phyloP scores from a whole-genome alignment of 768 basidiomycete genomes.

The Scleroderma bovista region DNA sequence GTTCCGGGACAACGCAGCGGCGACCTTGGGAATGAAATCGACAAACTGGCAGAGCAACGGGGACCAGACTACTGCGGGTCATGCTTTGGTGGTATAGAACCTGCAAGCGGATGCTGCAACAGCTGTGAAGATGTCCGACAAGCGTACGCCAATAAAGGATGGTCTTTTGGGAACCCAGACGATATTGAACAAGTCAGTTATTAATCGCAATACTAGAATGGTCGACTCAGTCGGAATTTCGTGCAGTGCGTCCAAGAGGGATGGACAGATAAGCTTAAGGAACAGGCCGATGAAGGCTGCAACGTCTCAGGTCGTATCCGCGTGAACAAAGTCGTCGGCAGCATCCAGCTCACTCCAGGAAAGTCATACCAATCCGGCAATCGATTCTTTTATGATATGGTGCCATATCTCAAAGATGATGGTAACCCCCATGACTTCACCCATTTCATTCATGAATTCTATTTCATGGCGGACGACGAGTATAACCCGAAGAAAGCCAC shows the following conservation, averaged over 20 bases:
- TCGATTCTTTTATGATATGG: constrained; percentile 79
- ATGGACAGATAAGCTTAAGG: constrained; percentile 90
- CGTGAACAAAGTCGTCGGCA: constrained; percentile 96
- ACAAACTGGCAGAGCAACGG: constrained; percentile 63
- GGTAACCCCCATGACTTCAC: constrained; percentile 91
- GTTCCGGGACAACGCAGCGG: constrained; percentile 50
- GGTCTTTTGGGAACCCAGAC: constrained; percentile 92
- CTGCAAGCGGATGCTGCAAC: constrained; percentile 85
- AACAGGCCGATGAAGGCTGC: constrained; percentile 92
- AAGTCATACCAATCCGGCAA: constrained; percentile 87
- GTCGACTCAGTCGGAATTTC: not conserved
- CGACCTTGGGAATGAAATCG: constrained; percentile 83
- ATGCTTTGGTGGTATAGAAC: constrained; percentile 84
- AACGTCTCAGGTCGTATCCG: constrained; percentile 87
- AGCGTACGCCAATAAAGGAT: constrained; percentile 86
- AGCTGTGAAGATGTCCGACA: constrained; percentile 92
- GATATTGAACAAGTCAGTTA: constrained; percentile 80
- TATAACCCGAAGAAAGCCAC: constrained; percentile 64
- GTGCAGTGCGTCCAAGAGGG: constrained; percentile 85
- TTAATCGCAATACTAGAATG: not conserved
- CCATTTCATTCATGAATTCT: constrained; percentile 76
- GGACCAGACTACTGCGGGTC: constrained; percentile 81
- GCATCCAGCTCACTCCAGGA: constrained; percentile 92
- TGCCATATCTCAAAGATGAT: constrained; percentile 90
- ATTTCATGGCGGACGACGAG: constrained; percentile 78